Conservation (phyloP, 1,139 yeast species). For the Saccharomyces hybrid region DNA sequence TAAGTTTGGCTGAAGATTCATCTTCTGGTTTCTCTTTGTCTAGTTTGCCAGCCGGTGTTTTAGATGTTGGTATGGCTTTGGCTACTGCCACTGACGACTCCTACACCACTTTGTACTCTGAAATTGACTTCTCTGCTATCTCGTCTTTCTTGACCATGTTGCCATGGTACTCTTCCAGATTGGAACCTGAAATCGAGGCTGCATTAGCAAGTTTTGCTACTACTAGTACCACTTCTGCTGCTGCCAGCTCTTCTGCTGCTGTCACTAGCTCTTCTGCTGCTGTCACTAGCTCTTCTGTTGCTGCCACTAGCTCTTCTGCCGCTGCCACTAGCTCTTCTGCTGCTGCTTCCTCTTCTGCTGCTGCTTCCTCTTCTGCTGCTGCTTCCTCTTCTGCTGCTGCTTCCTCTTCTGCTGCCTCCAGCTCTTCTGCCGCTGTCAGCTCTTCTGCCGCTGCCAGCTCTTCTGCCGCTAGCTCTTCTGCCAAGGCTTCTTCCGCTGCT, state of each 20-base stretch:
- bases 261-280: neutral
- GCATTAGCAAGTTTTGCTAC: neutral
- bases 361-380: neutral
- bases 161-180: constrained; percentile 39
- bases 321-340: neutral
- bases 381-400: constrained; percentile 16
- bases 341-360: neutral
- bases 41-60: constrained; percentile 27
- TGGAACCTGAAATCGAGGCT: constrained; percentile 10
- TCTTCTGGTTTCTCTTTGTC: constrained; percentile 12
- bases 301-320: neutral
- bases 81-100: constrained; percentile 37
- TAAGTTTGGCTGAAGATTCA: constrained; percentile 14
- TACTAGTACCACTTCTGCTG: neutral
- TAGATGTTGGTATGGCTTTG: constrained; percentile 31
- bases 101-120: constrained; percentile 34
- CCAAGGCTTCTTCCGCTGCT: constrained; percentile 4
- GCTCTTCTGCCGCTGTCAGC: neutral
- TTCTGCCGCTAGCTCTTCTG: constrained; percentile 16
- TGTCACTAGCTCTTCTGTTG: neutral
- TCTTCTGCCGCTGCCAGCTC: constrained; percentile 4
- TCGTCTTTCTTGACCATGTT: constrained; percentile 33
- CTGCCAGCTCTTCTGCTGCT: constrained; percentile 1
- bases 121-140: constrained; percentile 24
- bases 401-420: neutral